Evolutionary conservation across 108 stramenopile species (phyloP).

Genomic region (Asterionellopsis glacialis): DNA sequence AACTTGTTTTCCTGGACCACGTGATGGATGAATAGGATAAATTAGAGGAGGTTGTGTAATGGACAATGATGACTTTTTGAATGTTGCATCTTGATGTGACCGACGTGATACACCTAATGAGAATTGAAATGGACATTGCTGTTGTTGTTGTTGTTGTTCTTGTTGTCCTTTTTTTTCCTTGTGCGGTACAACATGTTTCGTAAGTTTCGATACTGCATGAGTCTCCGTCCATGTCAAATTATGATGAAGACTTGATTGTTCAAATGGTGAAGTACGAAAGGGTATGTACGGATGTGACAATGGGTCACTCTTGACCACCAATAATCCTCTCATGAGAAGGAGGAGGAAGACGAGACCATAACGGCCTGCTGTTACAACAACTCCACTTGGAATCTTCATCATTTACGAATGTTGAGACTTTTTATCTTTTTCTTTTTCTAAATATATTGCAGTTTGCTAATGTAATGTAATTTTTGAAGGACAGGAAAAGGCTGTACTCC

Average conservation of each 20-base stretch:
- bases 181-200: slow-evolving; percentile 10
- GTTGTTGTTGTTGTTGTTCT: slow-evolving; percentile 3
- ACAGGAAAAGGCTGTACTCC: too few relatives aligned
- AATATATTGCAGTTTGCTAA: too few relatives aligned
- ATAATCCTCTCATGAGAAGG: too few relatives aligned
- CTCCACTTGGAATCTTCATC: too few relatives aligned
- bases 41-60: slow-evolving; percentile 57
- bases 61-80: neutral
- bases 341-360: too few relatives aligned
- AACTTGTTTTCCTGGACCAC: slow-evolving; percentile 74
- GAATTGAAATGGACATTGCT: slow-evolving; percentile 65
- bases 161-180: neutral
- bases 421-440: too few relatives aligned
- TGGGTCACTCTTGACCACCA: slow-evolving; percentile 40
- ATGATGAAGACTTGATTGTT: slow-evolving; percentile 41
- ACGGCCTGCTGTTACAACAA: too few relatives aligned
- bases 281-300: slow-evolving; percentile 70
- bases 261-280: slow-evolving; percentile 67
- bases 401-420: too few relatives aligned
- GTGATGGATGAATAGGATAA: slow-evolving; percentile 65
- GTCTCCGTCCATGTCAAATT: neutral
- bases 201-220: neutral
- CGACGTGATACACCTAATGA: slow-evolving; percentile 53
- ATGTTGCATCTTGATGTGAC: slow-evolving; percentile 19
- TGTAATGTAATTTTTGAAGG: too few relatives aligned